These are phyloP conservation scores for Sugiyamaella smithiae DNA, from an alignment of 805 yeast genomes.

Conservation along the genomic window DNA sequence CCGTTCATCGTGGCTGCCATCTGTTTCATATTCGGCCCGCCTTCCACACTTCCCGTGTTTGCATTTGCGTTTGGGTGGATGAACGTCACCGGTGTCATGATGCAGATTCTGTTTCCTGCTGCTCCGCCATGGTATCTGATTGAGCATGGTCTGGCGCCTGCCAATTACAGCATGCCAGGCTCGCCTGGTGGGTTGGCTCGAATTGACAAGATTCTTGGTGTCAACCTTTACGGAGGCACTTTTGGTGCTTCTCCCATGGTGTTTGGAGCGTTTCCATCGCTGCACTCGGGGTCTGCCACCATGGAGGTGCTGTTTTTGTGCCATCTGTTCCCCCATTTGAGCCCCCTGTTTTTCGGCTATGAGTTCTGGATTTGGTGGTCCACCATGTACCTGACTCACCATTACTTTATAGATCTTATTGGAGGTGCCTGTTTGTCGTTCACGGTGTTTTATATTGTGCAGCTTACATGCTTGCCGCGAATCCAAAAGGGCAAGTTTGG, in stretches of 20 bases:
- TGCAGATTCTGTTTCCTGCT: conserved; percentile 82
- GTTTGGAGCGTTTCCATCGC: conserved; percentile 83
- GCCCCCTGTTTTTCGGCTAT: conserved; percentile 67
- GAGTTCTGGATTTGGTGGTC: conserved; percentile 98
- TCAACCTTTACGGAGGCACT: conserved; percentile 78
- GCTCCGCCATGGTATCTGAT: conserved; percentile 98
- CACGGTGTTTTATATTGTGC: conserved; percentile 64
- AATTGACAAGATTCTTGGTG: conserved; percentile 73
- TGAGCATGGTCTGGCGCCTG: conserved; percentile 81
- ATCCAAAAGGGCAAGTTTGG: conserved; percentile 37
- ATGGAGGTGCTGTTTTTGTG: conserved; percentile 87
- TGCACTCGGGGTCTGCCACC: conserved; percentile 92
- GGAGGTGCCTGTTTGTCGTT: conserved; percentile 89
- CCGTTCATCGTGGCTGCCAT: conserved; percentile 83
- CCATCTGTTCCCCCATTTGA: conserved; percentile 72
- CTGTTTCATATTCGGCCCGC: conserved; percentile 86
- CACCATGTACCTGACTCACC: conserved; percentile 96
- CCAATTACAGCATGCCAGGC: conserved; percentile 86
- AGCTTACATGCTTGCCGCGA: conserved; percentile 61
- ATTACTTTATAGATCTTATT: conserved; percentile 87
- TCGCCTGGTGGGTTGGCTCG: conserved; percentile 94
- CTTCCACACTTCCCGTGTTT: conserved; percentile 74
- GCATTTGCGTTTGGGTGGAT: conserved; percentile 94
- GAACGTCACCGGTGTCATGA: conserved; percentile 81
- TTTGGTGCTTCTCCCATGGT: conserved; percentile 86